Evolutionary conservation across 345 rosid genomes (phyloP), one percentile per base, ranked within the genome.

Genomic region (Salix purpurea): DNA sequence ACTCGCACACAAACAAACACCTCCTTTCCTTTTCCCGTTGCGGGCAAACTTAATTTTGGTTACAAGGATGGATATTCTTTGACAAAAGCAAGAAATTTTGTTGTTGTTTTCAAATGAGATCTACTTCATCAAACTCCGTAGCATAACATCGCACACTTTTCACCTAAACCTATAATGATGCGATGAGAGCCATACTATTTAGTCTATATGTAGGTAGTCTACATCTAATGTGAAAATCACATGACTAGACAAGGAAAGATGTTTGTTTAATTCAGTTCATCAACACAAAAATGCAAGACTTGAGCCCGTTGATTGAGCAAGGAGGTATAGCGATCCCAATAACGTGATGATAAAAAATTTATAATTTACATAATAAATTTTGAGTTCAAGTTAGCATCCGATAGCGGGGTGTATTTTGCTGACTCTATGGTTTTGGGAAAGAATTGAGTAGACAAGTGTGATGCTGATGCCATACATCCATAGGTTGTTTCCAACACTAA

Each of bases 21-120:
- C 52, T 5, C 34, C 54, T 60, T 4, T 72, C 67, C 21, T 72
- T 60, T 58, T 23, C 34, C n/a, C 28, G 18, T 37, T 16, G 39
- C 30, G 30, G 42, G 11, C 19, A 60, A 23, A 48, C 60, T 77
- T 70, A 77, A 74, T 65, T 74, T 48, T n/a, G 67, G 16, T 62
- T 2, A n/a, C 2, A 14, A 5, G 48, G 36, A 50, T 32, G 58
- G 26, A 19, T 4, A 69, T 69, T 54, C 70, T 36, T 12, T 30
- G 74, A 36, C 71, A 71, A 48, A 48, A 50, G 65, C 66, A 13
- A 1, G 36, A 40, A 58, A 37, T 18, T 23, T 76, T 32, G 42
- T 70, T n/a, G 23, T 61, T 28, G 62, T 74, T 65, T 44, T 44
- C 70, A 74, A 44, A 74, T 65, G 7, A 62, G 19, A 44, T 56